A percentile compares a stretch with the other conserved stretches of the same genome.
These are phyloP conservation scores for Tolypocladium cylindrosporum DNA, from an alignment of 2,329 filamentous ascomycete genomes.

Conservation along the genomic window DNA sequence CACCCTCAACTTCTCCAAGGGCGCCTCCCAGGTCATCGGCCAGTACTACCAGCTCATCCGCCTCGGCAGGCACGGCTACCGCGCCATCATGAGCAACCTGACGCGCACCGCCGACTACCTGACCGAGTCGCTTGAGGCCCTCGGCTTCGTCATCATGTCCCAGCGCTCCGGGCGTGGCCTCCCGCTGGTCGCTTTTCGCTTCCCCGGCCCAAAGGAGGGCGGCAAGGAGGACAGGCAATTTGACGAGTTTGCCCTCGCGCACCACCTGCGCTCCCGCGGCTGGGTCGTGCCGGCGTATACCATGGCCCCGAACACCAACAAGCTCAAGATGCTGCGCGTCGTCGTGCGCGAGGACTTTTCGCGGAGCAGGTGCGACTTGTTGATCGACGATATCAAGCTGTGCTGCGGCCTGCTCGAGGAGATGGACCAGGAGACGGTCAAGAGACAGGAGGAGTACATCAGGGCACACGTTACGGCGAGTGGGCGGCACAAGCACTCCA, in stretches of 20 bases:
- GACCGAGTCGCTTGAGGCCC: conserved; percentile 55
- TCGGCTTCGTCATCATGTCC: conserved; percentile 86
- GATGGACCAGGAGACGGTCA: conserved; percentile 63
- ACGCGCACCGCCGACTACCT: conserved; percentile 87
- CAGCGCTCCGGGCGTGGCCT: conserved; percentile 67
- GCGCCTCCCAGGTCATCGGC: conserved; percentile 86
- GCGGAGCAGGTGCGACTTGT: conserved; percentile 66
- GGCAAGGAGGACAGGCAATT: conserved; percentile 45
- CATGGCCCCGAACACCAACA: conserved; percentile 80
- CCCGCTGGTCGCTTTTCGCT: conserved; percentile 81
- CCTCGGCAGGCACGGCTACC: conserved; percentile 85
- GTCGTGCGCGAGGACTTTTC: conserved; percentile 92
- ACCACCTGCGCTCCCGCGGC: conserved; percentile 74
- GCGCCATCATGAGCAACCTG: conserved; percentile 87
- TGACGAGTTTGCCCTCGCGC: conserved; percentile 71
- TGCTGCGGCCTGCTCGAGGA: conserved; percentile 60
- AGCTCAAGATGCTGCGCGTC: conserved; percentile 83
- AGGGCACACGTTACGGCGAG: conserved; percentile 42
- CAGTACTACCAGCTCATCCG: conserved; percentile 98
- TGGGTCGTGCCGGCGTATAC: conserved; percentile 97
- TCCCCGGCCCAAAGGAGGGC: conserved; percentile 44
- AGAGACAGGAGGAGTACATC: conserved; percentile 59
- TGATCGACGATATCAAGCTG: conserved; percentile 71
- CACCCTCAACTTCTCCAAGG: conserved; percentile 95
- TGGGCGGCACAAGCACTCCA: conserved; percentile 43